Base-by-base conservation (phyloP, 2,329 filamentous ascomycete species). In the Fusarium illudens region DNA sequence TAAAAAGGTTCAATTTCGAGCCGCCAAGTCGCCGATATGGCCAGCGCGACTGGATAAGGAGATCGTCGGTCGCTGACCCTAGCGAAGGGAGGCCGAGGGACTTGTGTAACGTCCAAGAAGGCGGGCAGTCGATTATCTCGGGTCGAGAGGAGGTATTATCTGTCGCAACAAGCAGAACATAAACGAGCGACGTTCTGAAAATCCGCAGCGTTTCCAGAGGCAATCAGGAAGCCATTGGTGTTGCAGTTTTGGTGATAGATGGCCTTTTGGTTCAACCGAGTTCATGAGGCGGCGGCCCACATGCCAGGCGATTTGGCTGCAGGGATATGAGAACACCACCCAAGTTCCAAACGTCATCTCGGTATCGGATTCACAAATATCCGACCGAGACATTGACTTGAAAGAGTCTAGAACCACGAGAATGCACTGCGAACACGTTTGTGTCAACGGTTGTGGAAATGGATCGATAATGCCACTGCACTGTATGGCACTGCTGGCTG, bases 301-400 rank as follows among this genome's bases (percentile, higher is more conserved):
- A 63, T 65, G 52, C 53, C 54, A 54, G 53, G 50, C 52, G 46
- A 53, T 69, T 49, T 33, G 17, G 48, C 36, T 64, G 50, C 68
- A 72, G 70, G 67, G 70, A 58, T 65, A 22, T 30, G n/a, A 67
- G 44, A 54, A 48, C 42, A 58, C 48, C 39, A 52, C 46, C 54
- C 48, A 62, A 57, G 44, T 54, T 60, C 58, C 32, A 73, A 73
- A 71, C 71, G 71, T 71, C 67, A 66, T 71, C 58, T 74, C 72
- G 72, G 72, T 60, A 4, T n/a, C 72, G 72, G 72, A 52, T 39
- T 25, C 50, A 71, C 50, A 36, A 72, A 66, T 61, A 62, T 71
- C 72, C 72, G 72, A 36, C 20, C 50, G 17, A 42, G 30, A 58
- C 44, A 52, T 29, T 49, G 30, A 27, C 36, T 22, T n/a, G 12